Conservation (phyloP, 2,329 filamentous ascomycete genomes). For the Lizonia empirigonia region DNA sequence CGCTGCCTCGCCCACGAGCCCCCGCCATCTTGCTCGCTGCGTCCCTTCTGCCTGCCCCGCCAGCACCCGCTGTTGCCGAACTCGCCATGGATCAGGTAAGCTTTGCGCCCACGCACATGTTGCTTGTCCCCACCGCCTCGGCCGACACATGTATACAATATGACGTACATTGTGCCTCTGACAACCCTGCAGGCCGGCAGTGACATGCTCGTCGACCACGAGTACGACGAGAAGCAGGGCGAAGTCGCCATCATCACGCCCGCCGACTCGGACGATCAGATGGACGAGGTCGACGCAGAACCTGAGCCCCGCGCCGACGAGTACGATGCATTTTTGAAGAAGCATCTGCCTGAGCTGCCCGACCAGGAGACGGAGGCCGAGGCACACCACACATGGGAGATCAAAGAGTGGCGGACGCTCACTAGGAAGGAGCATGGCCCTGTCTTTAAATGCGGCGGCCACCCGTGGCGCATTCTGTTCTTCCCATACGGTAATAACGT, state of each 20-base stretch:
- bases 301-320: conserved; percentile 63
- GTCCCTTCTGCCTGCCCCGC: conserved; percentile 19
- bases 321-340: conserved; percentile 81
- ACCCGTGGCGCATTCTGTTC: conserved; percentile 93
- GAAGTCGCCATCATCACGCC: conserved; percentile 67
- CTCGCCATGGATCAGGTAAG: conserved; percentile 49
- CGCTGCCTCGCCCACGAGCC: background rate
- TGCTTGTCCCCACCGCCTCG: background rate
- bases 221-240: conserved; percentile 66
- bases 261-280: conserved; percentile 61
- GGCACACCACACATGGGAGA: conserved; percentile 80
- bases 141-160: background rate
- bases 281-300: conserved; percentile 60
- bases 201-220: conserved; percentile 68
- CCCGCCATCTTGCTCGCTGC: conserved; percentile 8
- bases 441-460: conserved; percentile 81
- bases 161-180: conserved; percentile 1
- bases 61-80: conserved; percentile 24
- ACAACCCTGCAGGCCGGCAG: conserved; percentile 57
- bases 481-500: conserved; percentile 96
- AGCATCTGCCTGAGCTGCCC: conserved; percentile 75
- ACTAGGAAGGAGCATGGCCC: conserved; percentile 86
- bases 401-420: conserved; percentile 79
- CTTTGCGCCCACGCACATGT: conserved; percentile 18
- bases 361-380: conserved; percentile 83